phyloP scores from a whole-genome alignment of 768 basidiomycete genomes.

The Termitomyces sp. region DNA sequence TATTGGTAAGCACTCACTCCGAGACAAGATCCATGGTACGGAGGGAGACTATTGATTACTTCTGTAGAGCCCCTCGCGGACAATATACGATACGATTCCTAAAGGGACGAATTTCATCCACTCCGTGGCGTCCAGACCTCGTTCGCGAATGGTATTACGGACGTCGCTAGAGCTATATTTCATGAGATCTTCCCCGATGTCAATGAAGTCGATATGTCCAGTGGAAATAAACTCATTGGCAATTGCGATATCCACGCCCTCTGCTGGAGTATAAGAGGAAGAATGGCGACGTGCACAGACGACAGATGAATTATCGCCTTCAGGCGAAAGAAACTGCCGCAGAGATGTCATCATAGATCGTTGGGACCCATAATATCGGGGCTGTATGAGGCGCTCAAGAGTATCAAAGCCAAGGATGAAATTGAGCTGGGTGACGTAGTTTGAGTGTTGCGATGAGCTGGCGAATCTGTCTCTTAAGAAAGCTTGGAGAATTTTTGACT shows the following conservation, averaged over 20 bases:
- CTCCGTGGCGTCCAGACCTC: constrained; percentile 16
- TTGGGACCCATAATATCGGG: constrained; percentile 65
- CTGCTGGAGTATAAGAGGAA: constrained; percentile 4
- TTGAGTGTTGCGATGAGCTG: constrained; percentile 8
- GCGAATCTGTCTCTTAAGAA: constrained; percentile 42
- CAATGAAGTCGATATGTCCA: constrained; percentile 54
- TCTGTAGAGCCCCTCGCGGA: constrained; percentile 12
- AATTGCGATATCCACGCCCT: constrained; percentile 21
- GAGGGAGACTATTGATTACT: not conserved
- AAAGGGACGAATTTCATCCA: constrained; percentile 18
- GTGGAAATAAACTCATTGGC: constrained; percentile 48
- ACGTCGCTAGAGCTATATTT: constrained; percentile 71
- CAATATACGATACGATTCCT: constrained; percentile 18
- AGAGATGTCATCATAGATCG: constrained; percentile 56
- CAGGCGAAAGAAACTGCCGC: constrained; percentile 51
- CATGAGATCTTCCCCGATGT: constrained; percentile 54
- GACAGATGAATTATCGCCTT: constrained; percentile 50
- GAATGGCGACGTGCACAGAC: constrained; percentile 52
- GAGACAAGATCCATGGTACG: too few species aligned
- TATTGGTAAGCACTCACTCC: not conserved
- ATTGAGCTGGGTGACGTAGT: constrained; percentile 41
- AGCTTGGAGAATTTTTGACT: constrained; percentile 55
- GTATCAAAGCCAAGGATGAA: constrained; percentile 87
- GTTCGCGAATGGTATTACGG: constrained; percentile 37
- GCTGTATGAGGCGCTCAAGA: constrained; percentile 71